These are phyloP conservation scores for Oryza glumipatula DNA, from an alignment of 176 grass and related monocot species.

Conservation along the genomic window DNA sequence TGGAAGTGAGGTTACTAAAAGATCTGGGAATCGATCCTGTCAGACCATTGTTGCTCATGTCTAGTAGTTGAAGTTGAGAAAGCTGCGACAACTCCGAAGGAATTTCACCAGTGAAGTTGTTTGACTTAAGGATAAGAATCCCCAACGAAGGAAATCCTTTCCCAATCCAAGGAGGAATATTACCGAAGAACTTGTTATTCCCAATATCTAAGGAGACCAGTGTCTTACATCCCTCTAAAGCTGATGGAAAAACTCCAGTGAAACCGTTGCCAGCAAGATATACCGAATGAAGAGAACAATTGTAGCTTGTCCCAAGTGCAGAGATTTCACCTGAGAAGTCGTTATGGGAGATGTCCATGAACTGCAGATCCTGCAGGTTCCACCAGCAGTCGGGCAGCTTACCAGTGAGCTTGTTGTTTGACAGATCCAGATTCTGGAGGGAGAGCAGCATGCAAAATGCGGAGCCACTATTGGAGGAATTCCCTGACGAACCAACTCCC, in stretches of 20 bases:
- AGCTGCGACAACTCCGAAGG: constrained; percentile 23
- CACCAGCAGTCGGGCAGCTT: constrained; percentile 64
- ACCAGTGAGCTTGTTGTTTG: constrained; percentile 35
- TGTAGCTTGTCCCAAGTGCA: neutral
- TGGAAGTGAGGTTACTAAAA: constrained; percentile 56
- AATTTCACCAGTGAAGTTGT: constrained; percentile 51
- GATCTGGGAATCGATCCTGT: constrained; percentile 52
- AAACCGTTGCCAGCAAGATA: constrained; percentile 62
- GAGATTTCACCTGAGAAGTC: constrained; percentile 61
- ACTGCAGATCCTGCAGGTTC: constrained; percentile 43
- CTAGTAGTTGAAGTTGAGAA: constrained; percentile 56
- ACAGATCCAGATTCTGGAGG: constrained; percentile 37
- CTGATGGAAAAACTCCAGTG: constrained; percentile 42
- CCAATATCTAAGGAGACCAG: constrained; percentile 57
- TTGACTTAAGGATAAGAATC: constrained; percentile 62
- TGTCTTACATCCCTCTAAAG: constrained; percentile 19
- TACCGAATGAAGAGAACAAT: constrained; percentile 57
- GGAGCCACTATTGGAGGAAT: neutral
- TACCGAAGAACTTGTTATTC: constrained; percentile 53
- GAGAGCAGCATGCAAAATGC: constrained; percentile 59
- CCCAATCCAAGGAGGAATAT: constrained; percentile 68
- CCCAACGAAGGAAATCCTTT: constrained; percentile 20
- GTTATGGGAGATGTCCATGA: constrained; percentile 71
- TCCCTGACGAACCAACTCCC: too few species aligned
- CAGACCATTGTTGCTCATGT: constrained; percentile 59